Percentiles rank a stretch among this genome's conserved stretches.
phyloP scores from a whole-genome alignment of 2,329 filamentous ascomycete genomes.

The Hypoxylon sp. region DNA sequence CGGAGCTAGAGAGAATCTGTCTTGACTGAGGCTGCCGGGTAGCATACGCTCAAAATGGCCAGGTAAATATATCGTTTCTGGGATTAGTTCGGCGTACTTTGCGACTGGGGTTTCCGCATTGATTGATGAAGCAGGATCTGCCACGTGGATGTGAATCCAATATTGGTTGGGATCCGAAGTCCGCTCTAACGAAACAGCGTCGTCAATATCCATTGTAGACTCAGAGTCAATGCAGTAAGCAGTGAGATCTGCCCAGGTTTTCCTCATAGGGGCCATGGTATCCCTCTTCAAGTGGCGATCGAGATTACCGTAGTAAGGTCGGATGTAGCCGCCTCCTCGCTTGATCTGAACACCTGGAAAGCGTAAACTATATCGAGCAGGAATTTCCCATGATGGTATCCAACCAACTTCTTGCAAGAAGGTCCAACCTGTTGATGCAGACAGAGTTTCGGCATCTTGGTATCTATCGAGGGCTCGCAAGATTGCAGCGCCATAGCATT shows the following conservation, averaged over 20 bases:
- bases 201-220: conserved; percentile 80
- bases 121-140: conserved; percentile 82
- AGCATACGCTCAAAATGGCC: conserved; percentile 74
- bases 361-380: conserved; percentile 72
- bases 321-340: conserved; percentile 61
- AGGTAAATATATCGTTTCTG: conserved; percentile 72
- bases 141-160: conserved; percentile 85
- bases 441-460: conserved; percentile 62
- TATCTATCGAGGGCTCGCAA: conserved; percentile 75
- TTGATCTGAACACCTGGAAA: conserved; percentile 65
- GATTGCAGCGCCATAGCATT: conserved; percentile 75
- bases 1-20: conserved; percentile 68
- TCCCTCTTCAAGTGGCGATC: conserved; percentile 60
- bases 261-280: conserved; percentile 65
- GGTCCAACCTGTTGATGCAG: conserved; percentile 67
- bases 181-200: conserved; percentile 80
- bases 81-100: conserved; percentile 72
- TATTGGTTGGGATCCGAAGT: conserved; percentile 68
- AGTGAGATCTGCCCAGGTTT: conserved; percentile 70
- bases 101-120: conserved; percentile 70
- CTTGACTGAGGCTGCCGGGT: conserved; percentile 63
- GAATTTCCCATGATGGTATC: conserved; percentile 79
- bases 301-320: conserved; percentile 53
- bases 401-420: conserved; percentile 84
- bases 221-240: conserved; percentile 82